These are phyloP conservation scores for Gynochthodes officinalis DNA, from an alignment of 257 asterid species.

Conservation along the genomic window DNA sequence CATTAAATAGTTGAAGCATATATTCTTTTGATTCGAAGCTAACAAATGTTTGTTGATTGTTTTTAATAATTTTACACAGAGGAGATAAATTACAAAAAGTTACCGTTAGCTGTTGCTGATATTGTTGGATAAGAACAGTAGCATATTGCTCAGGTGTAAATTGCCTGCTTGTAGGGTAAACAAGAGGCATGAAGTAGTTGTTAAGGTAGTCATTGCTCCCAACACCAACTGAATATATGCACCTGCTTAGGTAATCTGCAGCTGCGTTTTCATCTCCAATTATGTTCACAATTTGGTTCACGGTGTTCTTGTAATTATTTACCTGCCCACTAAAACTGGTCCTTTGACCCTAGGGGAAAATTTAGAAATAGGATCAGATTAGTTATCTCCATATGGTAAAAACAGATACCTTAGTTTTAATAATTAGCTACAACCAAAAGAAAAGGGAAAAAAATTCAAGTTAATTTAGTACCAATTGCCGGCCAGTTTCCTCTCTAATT, in stretches of 20 bases:
- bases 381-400: too few relatives aligned
- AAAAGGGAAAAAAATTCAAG: background rate
- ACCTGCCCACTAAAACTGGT: slow-evolving; percentile 61
- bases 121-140: slow-evolving; percentile 43
- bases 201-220: slow-evolving; percentile 58
- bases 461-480: slow-evolving; percentile 35
- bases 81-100: background rate
- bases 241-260: slow-evolving; percentile 40
- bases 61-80: too few relatives aligned
- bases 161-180: slow-evolving; percentile 38
- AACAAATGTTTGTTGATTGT: too few relatives aligned
- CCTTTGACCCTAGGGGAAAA: slow-evolving; percentile 52
- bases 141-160: slow-evolving; percentile 46
- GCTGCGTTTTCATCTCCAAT: slow-evolving; percentile 42
- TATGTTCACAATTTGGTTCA: slow-evolving; percentile 44
- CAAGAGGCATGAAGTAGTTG: slow-evolving; percentile 50
- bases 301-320: slow-evolving; percentile 72
- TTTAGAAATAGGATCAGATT: background rate
- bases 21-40: too few relatives aligned
- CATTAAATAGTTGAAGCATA: too few relatives aligned
- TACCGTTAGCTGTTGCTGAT: slow-evolving; percentile 37
- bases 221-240: slow-evolving; percentile 43
- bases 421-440: background rate
- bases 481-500: slow-evolving; percentile 51
- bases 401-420: background rate